A percentile compares a stretch with the other conserved stretches of the same genome.
Conservation (phyloP, 331 rosid genomes). For the Malus hybrid region DNA sequence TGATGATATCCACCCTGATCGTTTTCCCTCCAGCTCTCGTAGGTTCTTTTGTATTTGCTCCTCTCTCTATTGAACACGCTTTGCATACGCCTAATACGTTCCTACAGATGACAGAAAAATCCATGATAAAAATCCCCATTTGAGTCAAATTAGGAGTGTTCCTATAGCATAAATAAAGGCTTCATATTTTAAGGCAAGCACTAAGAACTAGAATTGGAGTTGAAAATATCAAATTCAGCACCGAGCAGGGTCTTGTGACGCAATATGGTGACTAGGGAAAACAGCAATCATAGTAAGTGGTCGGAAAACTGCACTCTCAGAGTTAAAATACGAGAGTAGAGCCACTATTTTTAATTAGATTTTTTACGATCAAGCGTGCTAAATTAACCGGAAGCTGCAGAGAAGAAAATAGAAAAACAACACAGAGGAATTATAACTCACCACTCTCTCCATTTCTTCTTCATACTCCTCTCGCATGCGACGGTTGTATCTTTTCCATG, state of each 20-base stretch:
- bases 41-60: slow-evolving; percentile 58
- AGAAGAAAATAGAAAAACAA: neutral
- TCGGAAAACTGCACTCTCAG: neutral
- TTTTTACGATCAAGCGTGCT: neutral
- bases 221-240: neutral
- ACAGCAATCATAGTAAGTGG: neutral
- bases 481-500: slow-evolving; percentile 58
- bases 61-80: slow-evolving; percentile 93
- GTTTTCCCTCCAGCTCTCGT: slow-evolving; percentile 73
- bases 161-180: neutral
- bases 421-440: slow-evolving; percentile 23
- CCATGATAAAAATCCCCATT: neutral
- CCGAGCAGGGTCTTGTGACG: neutral
- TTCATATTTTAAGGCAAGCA: neutral
- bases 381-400: neutral
- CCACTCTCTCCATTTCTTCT: slow-evolving; percentile 96
- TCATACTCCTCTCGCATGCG: slow-evolving; percentile 84
- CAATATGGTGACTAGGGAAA: neutral
- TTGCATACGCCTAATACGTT: slow-evolving; percentile 91
- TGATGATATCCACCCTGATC: slow-evolving; percentile 48
- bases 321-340: neutral
- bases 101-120: slow-evolving; percentile 34
- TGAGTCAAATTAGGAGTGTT: neutral
- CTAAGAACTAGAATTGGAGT: neutral
- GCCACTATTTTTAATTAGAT: neutral